Evolutionary conservation across 75 land plant species (phyloP), one percentile per base, ranked within the genome.

Genomic region (Sequoiadendron giganteum): DNA sequence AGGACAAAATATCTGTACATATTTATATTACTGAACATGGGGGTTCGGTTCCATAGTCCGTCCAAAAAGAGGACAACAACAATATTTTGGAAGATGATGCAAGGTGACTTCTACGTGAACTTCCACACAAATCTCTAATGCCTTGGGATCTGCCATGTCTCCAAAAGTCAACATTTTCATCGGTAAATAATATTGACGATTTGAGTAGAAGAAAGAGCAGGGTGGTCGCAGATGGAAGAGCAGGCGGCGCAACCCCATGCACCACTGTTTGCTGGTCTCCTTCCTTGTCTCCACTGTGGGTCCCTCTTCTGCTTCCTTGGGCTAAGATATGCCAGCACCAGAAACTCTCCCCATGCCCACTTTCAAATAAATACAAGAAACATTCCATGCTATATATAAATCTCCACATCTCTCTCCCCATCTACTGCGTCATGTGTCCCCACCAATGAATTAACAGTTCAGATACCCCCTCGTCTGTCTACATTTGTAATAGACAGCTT

Each of bases 221-320:
- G 28, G 28, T 9, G 83, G 83, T 81, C 83, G 83, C 83, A 25
- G 16, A 81, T 81, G 83, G 28, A 38, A 81, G 42, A 43, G 83
- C 83, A 81, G 83, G 83, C 83, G 83, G 83, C 83, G 83, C 48
- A 21, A 81, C 42, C 48, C 83, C 83, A 81, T 81, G 83, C 83
- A 81, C 83, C 83, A 81, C 48, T 81, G 83, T 81, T 81, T 39
- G 82, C 47, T 79, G 36, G 82, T 79, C 82, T 42, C 43, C 82
- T 79, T 43, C 43, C 47, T 81, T 43, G 45, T 43, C 83, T 42
- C 83, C 83, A 36, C 83, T 19, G 83, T 21, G 48, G 83, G 83
- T 14, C 43, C 83, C 83, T 16, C 83, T 40, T 15, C 42, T 80
- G 45, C 83, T 80, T 80, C 83, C 83, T 81, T 81, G 49, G 83